phyloP scores from a whole-genome alignment of 768 basidiomycete species.

The Lactarius tabidus region DNA sequence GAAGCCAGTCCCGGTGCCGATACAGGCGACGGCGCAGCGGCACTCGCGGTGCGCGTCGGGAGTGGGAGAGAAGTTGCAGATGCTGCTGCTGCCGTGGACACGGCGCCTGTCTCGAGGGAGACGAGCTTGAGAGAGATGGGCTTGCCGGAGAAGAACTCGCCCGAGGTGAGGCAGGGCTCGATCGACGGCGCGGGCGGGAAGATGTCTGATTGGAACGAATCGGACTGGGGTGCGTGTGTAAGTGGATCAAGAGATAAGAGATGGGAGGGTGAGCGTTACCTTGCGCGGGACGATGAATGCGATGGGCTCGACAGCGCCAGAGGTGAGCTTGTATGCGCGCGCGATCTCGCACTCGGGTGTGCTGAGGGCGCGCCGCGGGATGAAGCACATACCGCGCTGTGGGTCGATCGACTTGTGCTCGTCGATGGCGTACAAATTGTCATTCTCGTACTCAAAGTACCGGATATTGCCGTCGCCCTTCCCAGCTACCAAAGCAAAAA shows the following conservation, averaged over 20 bases:
- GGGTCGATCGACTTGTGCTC: constrained; percentile 91
- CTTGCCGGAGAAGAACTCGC: constrained; percentile 88
- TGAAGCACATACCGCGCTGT: constrained; percentile 96
- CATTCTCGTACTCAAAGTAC: constrained; percentile 94
- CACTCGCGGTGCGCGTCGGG: constrained; percentile 29
- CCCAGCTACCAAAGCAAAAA: background rate
- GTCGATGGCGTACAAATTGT: constrained; percentile 66
- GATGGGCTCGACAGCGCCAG: constrained; percentile 77
- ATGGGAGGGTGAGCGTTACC: constrained; percentile 40
- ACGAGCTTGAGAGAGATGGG: constrained; percentile 72
- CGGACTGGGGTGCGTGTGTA: constrained; percentile 48
- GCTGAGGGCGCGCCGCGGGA: constrained; percentile 86
- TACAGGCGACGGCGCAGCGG: constrained; percentile 32
- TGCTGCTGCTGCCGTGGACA: constrained; percentile 34
- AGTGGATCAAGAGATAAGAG: background rate
- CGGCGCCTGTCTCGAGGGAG: constrained; percentile 65
- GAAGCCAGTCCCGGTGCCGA: constrained; percentile 30
- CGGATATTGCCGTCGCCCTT: constrained; percentile 91
- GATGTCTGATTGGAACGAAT: constrained; percentile 96
- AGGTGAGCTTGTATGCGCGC: constrained; percentile 84
- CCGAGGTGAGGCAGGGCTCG: constrained; percentile 74
- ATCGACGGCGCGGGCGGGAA: constrained; percentile 86
- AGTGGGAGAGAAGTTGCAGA: constrained; percentile 18
- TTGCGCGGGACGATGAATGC: constrained; percentile 94
- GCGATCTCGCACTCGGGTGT: constrained; percentile 94